Evolutionary conservation across 2,329 filamentous ascomycete genomes (phyloP), one percentile per base, ranked within the genome.

Genomic region (Tricladium varicosporioides): DNA sequence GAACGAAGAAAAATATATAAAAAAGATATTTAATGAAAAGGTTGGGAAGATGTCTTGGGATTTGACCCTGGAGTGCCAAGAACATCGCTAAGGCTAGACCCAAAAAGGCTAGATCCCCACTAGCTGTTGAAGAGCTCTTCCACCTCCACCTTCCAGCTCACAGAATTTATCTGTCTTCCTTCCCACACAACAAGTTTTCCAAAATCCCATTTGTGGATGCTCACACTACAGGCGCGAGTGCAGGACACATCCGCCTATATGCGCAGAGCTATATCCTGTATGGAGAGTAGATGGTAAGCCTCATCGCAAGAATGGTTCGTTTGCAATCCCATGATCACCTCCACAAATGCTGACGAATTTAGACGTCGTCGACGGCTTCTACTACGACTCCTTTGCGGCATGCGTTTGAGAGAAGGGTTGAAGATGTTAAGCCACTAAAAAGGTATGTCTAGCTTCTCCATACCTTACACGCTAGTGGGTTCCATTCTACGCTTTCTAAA

Each of bases 391-490:
- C 88, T 56, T 51, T 61, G 5, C 64, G 66, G 51, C 65, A 69
- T 60, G 76, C 82, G 63, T 97, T 97, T 74, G 88, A 94, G 68
- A 81, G 82, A 71, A 89, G 90, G 70, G 85, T 95, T 57, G 88
- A 92, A 65, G 88, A 92, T 65, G 85, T 92, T 67, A 93, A 91
- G 70, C 85, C 91, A 49, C 89, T 89, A 33, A 99, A 97, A 76
- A 91, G 86, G 94, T 96, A 86, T 76, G 87, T 82, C 22, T 49
- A 56, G 33, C 18, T 54, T 18, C 49, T 58, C 27, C 33, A 10
- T 10, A 40, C 40, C 45, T 14, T 14, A 3, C 40, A 9, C 15
- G 15, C 15, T 43, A 33, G 22, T n/a, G 14, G 19, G 15, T 14
- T 13, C n/a, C 11, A 4, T 31, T 15, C 46, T 18, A 8, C 7